Evolutionary conservation across 495 filamentous ascomycete genomes (phyloP), one percentile per base, ranked within the genome.

Genomic region (Penicillium soppii): DNA sequence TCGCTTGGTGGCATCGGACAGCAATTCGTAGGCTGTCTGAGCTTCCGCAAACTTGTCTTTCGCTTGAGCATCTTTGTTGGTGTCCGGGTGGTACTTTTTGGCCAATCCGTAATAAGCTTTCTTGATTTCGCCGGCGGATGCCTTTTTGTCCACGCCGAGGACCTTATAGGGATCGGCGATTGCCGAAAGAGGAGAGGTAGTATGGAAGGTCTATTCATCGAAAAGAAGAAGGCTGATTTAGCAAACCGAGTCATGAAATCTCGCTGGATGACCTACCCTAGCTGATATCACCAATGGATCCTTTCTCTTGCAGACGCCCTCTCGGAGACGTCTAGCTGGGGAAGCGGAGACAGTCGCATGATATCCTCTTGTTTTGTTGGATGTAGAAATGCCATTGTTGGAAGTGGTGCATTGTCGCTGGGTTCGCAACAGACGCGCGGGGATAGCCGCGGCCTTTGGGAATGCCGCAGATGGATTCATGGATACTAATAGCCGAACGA

Each of bases 1-100:
- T 60, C 86, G 86, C 79, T 97, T 97, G 69, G 94, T 84, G 8
- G 91, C 77, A 65, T 98, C 91, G 27, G 88, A 91, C 4, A 98
- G 78, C 29, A 97, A 72, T 66, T 98, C 94, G 65, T 97, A 98
- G 2, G 94, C 89, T 1, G 86, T 77, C 66, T 97, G 94, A 46
- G 94, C 88, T 54, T 96, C 94, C 37, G 84, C 76, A 63, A 98
- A 98, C 61, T 88, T 92, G 46, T 97, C 94, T 67, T 97, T 97
- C 25, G 94, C 92, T 6, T 73, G 75, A 7, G 90, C 64, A 44
- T 96, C 94, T 71, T 97, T 98, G 75, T 96, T 97, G 30, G 94
- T 96, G 68, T 98, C 94, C 7, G 94, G 94, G 61, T 98, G 94
- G 65, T 84, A 98, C 65, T 97, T 97, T 72, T 97, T 97, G n/a